These are phyloP conservation scores for Colletotrichum noveboracense DNA, from an alignment of 2,329 filamentous ascomycete species.

Conservation along the genomic window DNA sequence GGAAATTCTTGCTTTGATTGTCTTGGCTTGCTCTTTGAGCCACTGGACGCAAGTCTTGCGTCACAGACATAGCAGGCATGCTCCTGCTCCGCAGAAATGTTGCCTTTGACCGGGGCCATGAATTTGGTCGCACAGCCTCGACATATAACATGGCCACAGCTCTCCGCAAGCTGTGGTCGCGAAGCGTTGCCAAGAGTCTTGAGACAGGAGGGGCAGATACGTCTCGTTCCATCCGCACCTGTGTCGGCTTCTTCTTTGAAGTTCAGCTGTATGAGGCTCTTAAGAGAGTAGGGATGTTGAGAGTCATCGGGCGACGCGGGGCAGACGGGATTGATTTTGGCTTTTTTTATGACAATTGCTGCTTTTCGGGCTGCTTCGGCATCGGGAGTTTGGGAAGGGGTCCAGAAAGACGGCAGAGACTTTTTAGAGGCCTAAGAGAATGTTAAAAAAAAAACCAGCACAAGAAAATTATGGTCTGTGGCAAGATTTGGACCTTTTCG, in stretches of 20 bases:
- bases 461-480: neutral
- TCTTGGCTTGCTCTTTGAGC: slow-evolving; percentile 45
- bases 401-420: slow-evolving; percentile 87
- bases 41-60: slow-evolving; percentile 66
- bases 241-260: slow-evolving; percentile 74
- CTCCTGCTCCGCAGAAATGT: slow-evolving; percentile 41
- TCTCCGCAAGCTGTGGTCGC: slow-evolving; percentile 81
- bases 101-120: slow-evolving; percentile 62
- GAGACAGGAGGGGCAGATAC: slow-evolving; percentile 82
- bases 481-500: slow-evolving; percentile 63
- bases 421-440: slow-evolving; percentile 11
- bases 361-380: slow-evolving; percentile 32
- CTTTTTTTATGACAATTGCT: slow-evolving; percentile 49
- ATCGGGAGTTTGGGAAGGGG: slow-evolving; percentile 79
- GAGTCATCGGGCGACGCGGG: slow-evolving; percentile 72
- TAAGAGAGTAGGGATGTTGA: slow-evolving; percentile 78
- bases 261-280: slow-evolving; percentile 74
- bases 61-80: slow-evolving; percentile 89
- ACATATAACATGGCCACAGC: slow-evolving; percentile 92
- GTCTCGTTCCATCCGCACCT: slow-evolving; percentile 47
- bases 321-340: slow-evolving; percentile 75
- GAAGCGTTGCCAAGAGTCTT: slow-evolving; percentile 83
- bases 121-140: slow-evolving; percentile 85
- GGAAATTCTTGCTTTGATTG: slow-evolving; percentile 62
- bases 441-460: neutral